Base-by-base conservation (phyloP, 1,139 yeast genomes). In the Yamadazyma sp. region DNA sequence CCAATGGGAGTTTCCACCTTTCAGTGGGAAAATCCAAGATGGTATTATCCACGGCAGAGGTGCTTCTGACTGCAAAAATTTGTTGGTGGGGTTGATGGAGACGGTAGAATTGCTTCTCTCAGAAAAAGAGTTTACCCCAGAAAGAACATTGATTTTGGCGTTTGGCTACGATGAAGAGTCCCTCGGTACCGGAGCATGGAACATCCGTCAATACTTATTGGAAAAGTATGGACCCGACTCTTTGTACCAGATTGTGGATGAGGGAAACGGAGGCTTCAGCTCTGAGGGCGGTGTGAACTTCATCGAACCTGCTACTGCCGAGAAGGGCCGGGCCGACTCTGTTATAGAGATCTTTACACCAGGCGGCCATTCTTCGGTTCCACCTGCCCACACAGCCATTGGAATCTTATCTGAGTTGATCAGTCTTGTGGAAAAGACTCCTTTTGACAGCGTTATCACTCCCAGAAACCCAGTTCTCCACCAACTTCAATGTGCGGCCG, bases 241-340 rank as follows among this genome's bases (percentile, higher is more conserved):
- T 0, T 43, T 74, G 16, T 60, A 62, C 39, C 69, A 68, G 30
- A 56, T 74, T 26, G 58, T 73, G 37, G 79, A 74, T 50, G 79
- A 74, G 55, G 79, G 79, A 18, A 64, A 64, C 25, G 50, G 48
- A 7, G 66, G 69, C 0, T 52, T 53, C 34, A 48, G 59, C 4
- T 67, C 61, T 8, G 51, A 64, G 7, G 70, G 69, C 40, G 80
- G 79, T 5, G 52, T 64, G 37, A 69, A 67, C 51, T 62, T 79
- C 47, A 83, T 84, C 4, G 54, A 75, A 28, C 83, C 87, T 2
- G 74, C 73, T 3, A 69, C 76, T 5, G 75, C 70, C 5, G 79
- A 74, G 49, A 74, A 74, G 53, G 79, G 79, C 0, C 60, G 66
- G 42, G 39, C 70, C 20, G 69, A 73, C 46, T 53, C 73, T 0